Evolutionary conservation across 371 early-diverging fungal species (phyloP).

Genomic region (Smittium mucronatum): DNA sequence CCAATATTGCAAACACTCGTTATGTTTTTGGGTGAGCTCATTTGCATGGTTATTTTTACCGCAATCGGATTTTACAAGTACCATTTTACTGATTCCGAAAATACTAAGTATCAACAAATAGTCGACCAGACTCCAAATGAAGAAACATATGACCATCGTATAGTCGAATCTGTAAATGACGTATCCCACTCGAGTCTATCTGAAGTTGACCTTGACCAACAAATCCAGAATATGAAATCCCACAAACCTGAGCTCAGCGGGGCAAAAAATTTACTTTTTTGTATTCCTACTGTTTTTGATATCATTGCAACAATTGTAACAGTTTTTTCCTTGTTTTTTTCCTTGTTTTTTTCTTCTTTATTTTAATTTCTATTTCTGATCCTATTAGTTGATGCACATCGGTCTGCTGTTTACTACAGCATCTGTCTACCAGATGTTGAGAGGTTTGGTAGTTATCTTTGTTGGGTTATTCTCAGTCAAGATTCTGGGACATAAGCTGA

Average conservation of each 20-base stretch:
- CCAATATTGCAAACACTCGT: conserved; percentile 93
- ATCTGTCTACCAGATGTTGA: conserved; percentile 92
- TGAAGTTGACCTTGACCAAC: not conserved
- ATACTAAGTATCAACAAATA: conserved; percentile 17
- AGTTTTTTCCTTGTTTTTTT: conserved; percentile 10
- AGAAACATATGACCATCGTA: not conserved
- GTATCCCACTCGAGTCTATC: conserved; percentile 12
- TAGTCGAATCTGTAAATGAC: conserved; percentile 9
- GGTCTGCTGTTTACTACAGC: conserved; percentile 85
- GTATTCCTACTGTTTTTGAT: conserved; percentile 86
- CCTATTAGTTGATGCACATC: conserved; percentile 58
- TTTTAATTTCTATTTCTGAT: conserved; percentile 25
- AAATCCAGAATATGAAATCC: not conserved
- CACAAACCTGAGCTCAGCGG: conserved; percentile 39
- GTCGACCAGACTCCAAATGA: conserved; percentile 12
- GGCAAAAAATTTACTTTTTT: conserved; percentile 48
- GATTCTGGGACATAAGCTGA: conserved; percentile 65
- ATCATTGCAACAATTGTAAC: conserved; percentile 73
- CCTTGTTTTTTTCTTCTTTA: conserved; percentile 14
- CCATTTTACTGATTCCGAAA: conserved; percentile 3
- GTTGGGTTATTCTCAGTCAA: conserved; percentile 74
- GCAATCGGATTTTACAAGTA: conserved; percentile 9
- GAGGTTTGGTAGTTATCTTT: conserved; percentile 89
- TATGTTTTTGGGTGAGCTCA: conserved; percentile 89
- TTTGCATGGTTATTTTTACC: conserved; percentile 49